phyloP scores from a whole-genome alignment of 371 early-diverging fungal species.

The Saksenaea oblongispora region DNA sequence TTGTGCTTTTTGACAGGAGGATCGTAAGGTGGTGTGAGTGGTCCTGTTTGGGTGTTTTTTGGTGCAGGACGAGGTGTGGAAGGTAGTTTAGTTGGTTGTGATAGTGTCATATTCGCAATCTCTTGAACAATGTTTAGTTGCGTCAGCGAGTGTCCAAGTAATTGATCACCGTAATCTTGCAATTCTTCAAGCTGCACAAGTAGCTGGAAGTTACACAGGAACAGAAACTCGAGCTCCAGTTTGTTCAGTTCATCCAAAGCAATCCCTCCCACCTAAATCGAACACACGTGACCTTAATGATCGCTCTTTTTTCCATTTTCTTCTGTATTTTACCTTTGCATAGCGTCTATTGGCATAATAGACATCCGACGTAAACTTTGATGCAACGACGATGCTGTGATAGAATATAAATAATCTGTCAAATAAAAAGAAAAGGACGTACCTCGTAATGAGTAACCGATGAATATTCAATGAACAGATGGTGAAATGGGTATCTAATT shows the following conservation, averaged over 20 bases:
- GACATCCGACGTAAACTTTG: slow-evolving; percentile 79
- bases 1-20: not conserved
- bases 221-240: slow-evolving; percentile 84
- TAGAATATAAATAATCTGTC: not conserved
- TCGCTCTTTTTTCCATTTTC: not conserved
- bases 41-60: not conserved
- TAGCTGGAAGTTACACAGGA: slow-evolving; percentile 75
- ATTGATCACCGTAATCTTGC: slow-evolving; percentile 62
- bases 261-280: slow-evolving; percentile 65
- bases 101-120: slow-evolving; percentile 2
- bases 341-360: slow-evolving; percentile 77
- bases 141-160: slow-evolving; percentile 32
- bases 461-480: slow-evolving; percentile 78
- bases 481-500: slow-evolving; percentile 40
- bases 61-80: not conserved
- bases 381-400: slow-evolving; percentile 65
- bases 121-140: not conserved
- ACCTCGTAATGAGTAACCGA: slow-evolving; percentile 69
- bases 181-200: slow-evolving; percentile 61
- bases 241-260: slow-evolving; percentile 78
- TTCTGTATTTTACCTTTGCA: slow-evolving; percentile 53
- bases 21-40: not conserved
- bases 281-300: slow-evolving; percentile 34
- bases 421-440: not conserved
- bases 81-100: not conserved